Base-by-base conservation (phyloP, 768 basidiomycete genomes). In the Trametes cinnabarina region DNA sequence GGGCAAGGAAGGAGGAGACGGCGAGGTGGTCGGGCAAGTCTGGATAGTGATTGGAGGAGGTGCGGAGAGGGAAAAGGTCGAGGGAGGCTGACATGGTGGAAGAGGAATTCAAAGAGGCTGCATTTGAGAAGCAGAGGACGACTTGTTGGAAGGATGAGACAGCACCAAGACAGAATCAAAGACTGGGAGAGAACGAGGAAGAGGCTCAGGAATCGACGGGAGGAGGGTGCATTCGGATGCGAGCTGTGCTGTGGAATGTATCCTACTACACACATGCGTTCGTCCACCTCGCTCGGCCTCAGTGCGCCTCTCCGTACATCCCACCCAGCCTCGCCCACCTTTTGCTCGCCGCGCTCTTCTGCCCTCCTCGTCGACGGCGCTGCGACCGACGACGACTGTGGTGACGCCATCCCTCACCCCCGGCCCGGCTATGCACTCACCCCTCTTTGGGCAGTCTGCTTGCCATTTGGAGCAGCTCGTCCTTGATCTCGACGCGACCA, bases 11-110 rank as follows among this genome's bases (percentile, higher is more conserved):
- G 55, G 40, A 48, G 53, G 52, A n/a, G 47, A 57, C 35, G 44
- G 53, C 41, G 57, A 57, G 49, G 28, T 51, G 51, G 56, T 57
- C 47, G 14, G 60, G 50, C 12, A 61, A 12, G 44, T 64, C 44
- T n/a, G 63, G 46, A 26, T 44, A n/a, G 34, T 60, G 49, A 42
- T 51, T 56, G 48, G 54, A 53, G 46, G 60, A 54, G 44, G 60
- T 48, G 32, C 56, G 52, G 44, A 40, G 60, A 40, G 55, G 51
- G 51, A 63, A 51, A 47, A 64, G 48, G 54, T 64, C 59, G 52
- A 63, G 28, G 49, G 54, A 34, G 55, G 59, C 59, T 49, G 59
- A 60, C 59, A 60, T 55, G 59, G n/a, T 56, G 43, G 26, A 20
- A 19, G 48, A 37, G 17, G 25, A n/a, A 28, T 19, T 47, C 47